Evolutionary conservation across 179 eudicot species (phyloP).

Genomic region (Actinidia arguta): DNA sequence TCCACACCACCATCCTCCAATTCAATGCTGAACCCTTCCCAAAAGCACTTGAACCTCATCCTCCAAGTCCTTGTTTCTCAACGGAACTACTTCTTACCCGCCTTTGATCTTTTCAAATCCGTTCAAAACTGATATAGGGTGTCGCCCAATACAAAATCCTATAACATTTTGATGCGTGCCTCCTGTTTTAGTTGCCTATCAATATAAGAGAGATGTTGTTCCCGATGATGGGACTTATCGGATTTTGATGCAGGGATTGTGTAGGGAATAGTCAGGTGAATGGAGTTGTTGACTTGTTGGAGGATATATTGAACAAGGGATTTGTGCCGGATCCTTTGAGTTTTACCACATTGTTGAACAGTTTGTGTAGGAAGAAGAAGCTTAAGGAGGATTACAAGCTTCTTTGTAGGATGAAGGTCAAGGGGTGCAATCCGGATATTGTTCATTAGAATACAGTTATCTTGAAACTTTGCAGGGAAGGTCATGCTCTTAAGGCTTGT

Average conservation of each 20-base stretch:
- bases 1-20: slow-evolving; percentile 62
- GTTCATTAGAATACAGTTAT: slow-evolving; percentile 88
- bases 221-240: slow-evolving; percentile 85
- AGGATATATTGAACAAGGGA: slow-evolving; percentile 95
- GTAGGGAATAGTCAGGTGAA: slow-evolving; percentile 92
- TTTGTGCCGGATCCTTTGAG: slow-evolving; percentile 85
- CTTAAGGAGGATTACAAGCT: slow-evolving; percentile 95
- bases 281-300: slow-evolving; percentile 72
- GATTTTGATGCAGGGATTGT: slow-evolving; percentile 89
- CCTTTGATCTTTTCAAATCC: slow-evolving; percentile 72
- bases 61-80: slow-evolving; percentile 58
- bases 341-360: slow-evolving; percentile 83
- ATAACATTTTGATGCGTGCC: slow-evolving; percentile 80
- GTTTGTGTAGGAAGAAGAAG: slow-evolving; percentile 94
- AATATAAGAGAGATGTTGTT: slow-evolving; percentile 73
- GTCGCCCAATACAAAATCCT: slow-evolving; percentile 58
- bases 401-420: slow-evolving; percentile 89
- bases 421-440: slow-evolving; percentile 93
- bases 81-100: slow-evolving; percentile 59
- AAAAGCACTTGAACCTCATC: slow-evolving; percentile 71
- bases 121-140: slow-evolving; percentile 55
- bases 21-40: slow-evolving; percentile 66
- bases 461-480: slow-evolving; percentile 76
- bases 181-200: slow-evolving; percentile 66
- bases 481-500: slow-evolving; percentile 76